These are phyloP conservation scores for Gaeumannomyces tritici DNA, from an alignment of 2,329 filamentous ascomycete species.

Conservation along the genomic window DNA sequence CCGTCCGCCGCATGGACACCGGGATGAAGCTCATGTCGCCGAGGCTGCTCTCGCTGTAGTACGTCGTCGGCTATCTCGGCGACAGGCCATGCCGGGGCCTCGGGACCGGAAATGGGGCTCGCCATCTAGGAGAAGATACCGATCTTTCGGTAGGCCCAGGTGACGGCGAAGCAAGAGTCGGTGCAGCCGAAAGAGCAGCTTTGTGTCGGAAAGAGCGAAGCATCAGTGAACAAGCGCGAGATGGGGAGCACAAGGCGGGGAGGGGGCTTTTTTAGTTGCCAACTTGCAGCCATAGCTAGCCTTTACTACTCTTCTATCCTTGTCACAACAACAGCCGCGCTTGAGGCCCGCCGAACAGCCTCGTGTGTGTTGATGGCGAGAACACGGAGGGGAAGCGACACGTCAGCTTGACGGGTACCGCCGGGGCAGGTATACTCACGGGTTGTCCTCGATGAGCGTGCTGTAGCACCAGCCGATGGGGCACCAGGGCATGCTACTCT, in stretches of 20 bases:
- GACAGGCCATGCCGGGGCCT: background rate
- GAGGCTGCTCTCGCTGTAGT: background rate
- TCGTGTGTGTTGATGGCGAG: background rate
- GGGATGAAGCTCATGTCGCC: too few species aligned
- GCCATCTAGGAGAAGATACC: background rate
- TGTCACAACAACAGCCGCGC: background rate
- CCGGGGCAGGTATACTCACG: background rate
- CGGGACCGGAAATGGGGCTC: background rate
- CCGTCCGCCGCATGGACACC: too few species aligned
- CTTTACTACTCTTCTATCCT: background rate
- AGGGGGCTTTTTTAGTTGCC: background rate
- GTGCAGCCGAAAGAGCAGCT: constrained; percentile 1
- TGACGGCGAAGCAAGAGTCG: background rate
- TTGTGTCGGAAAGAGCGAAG: background rate
- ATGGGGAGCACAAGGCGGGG: too few species aligned
- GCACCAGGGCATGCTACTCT: background rate
- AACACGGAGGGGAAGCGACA: background rate
- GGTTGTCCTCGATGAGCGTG: background rate
- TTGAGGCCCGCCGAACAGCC: background rate
- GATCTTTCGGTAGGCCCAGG: background rate
- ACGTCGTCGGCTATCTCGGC: background rate
- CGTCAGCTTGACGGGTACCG: background rate
- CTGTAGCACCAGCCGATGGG: background rate
- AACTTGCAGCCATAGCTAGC: background rate
- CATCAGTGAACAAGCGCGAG: background rate